phyloP scores from a whole-genome alignment of 495 filamentous ascomycete species.

The Neurospora sp. region DNA sequence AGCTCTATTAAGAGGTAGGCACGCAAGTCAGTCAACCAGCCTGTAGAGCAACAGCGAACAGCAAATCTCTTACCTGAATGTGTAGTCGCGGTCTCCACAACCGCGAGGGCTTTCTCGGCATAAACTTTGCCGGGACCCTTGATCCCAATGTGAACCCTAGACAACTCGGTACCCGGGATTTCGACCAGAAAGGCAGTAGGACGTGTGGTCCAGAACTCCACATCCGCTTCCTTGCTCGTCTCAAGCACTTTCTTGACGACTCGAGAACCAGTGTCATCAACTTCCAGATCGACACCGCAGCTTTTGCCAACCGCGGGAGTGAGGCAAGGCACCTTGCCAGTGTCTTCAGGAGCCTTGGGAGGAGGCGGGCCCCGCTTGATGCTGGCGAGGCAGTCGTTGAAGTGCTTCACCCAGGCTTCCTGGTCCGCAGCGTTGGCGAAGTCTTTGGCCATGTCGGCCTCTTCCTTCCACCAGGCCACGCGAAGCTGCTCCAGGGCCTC shows the following conservation, averaged over 20 bases:
- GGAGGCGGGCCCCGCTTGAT: no score
- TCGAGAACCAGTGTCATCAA: neutral
- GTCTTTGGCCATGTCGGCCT: no score
- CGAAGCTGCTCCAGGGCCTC: no score
- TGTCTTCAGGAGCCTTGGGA: no score
- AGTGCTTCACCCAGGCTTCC: no score
- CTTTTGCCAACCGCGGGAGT: neutral
- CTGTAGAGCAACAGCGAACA: neutral
- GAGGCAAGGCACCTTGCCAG: no score
- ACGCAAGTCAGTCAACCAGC: neutral
- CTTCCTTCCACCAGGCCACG: no score
- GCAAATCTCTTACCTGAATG: neutral
- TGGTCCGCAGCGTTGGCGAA: no score
- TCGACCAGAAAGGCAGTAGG: neutral
- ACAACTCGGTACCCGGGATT: neutral
- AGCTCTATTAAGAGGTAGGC: neutral
- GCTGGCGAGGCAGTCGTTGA: no score
- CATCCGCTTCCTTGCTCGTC: neutral
- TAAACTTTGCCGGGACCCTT: neutral
- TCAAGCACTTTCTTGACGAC: neutral
- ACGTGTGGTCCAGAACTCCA: neutral
- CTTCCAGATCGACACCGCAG: neutral
- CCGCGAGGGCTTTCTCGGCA: neutral
- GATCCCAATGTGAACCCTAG: neutral
- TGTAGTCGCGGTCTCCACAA: neutral